Evolutionary conservation across 2,329 filamentous ascomycete genomes (phyloP).

Genomic region (Aureobasidium sp.): DNA sequence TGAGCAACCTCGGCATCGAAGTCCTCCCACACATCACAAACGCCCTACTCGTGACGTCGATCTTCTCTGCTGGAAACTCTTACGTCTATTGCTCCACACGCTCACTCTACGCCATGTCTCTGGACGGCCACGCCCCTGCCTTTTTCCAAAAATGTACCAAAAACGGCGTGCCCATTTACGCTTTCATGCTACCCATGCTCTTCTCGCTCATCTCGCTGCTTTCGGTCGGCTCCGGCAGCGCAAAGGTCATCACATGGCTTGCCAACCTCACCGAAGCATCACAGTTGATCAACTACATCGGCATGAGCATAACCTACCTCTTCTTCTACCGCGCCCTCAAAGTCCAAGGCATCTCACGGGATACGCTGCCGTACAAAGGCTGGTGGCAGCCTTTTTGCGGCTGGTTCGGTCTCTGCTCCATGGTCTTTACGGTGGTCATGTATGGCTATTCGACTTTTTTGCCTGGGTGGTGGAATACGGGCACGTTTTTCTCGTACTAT

Average conservation of each 20-base stretch:
- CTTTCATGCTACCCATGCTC: conserved; percentile 40
- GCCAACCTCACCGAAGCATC: conserved; percentile 50
- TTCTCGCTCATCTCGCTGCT: conserved; percentile 28
- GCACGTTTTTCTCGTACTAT: conserved; percentile 46
- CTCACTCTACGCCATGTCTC: conserved; percentile 46
- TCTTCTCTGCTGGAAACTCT: conserved; percentile 51
- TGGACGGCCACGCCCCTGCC: conserved; percentile 46
- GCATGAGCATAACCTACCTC: conserved; percentile 54
- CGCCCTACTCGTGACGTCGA: conserved; percentile 42
- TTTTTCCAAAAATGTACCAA: conserved; percentile 52
- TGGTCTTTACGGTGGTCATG: conserved; percentile 34
- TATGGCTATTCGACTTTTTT: conserved; percentile 51
- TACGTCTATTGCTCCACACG: conserved; percentile 51
- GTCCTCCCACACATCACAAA: conserved; percentile 37
- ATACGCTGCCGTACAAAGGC: conserved; percentile 50
- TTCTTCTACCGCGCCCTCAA: conserved; percentile 50
- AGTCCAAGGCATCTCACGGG: conserved; percentile 47
- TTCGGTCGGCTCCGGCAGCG: conserved; percentile 21
- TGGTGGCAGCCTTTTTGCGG: conserved; percentile 51
- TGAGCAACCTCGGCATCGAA: conserved; percentile 38
- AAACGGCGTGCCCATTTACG: conserved; percentile 52
- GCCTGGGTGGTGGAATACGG: conserved; percentile 34
- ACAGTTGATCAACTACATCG: conserved; percentile 56
- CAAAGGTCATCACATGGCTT: conserved; percentile 29
- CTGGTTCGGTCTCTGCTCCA: conserved; percentile 26